phyloP scores from a whole-genome alignment of 2,329 filamentous ascomycete genomes.

The Mycosphaerella arachidis region DNA sequence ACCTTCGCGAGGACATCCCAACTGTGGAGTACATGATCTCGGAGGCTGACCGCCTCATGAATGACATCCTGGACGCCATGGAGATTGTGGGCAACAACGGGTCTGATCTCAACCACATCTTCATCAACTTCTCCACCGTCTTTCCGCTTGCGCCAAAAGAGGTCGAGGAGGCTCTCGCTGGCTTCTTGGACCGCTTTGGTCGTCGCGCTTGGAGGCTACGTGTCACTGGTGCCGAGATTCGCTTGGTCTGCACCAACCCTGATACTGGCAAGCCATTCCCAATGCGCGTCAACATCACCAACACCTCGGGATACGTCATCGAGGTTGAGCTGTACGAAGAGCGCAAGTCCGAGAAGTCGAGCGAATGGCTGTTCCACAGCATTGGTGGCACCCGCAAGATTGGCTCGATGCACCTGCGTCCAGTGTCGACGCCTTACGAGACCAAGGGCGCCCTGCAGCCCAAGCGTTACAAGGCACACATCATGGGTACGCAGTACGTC shows the following conservation, averaged over 20 bases:
- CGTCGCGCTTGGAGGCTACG: constrained; percentile 92
- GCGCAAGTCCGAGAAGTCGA: constrained; percentile 92
- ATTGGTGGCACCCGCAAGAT: constrained; percentile 94
- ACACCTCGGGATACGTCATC: constrained; percentile 96
- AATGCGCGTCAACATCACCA: constrained; percentile 92
- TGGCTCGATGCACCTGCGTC: constrained; percentile 87
- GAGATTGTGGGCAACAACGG: constrained; percentile 99
- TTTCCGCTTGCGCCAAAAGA: constrained; percentile 87
- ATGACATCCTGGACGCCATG: constrained; percentile 92
- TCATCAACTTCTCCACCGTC: constrained; percentile 98
- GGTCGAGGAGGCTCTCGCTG: constrained; percentile 87
- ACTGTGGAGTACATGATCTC: constrained; percentile 98
- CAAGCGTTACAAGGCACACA: constrained; percentile 97
- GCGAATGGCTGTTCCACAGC: constrained; percentile 95
- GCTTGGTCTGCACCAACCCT: constrained; percentile 94
- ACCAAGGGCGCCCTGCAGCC: constrained; percentile 99
- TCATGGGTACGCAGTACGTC: constrained; percentile 99
- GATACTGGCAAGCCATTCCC: constrained; percentile 79
- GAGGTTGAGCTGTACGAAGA: constrained; percentile 97
- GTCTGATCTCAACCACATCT: constrained; percentile 98
- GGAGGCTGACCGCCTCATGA: constrained; percentile 93
- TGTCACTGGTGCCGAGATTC: constrained; percentile 95
- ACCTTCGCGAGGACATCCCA: constrained; percentile 92
- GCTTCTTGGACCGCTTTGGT: constrained; percentile 95
- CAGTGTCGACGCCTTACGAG: constrained; percentile 86